Base-by-base conservation (phyloP, 2,329 filamentous ascomycete genomes). In the Ophiocordyceps robertsii region DNA sequence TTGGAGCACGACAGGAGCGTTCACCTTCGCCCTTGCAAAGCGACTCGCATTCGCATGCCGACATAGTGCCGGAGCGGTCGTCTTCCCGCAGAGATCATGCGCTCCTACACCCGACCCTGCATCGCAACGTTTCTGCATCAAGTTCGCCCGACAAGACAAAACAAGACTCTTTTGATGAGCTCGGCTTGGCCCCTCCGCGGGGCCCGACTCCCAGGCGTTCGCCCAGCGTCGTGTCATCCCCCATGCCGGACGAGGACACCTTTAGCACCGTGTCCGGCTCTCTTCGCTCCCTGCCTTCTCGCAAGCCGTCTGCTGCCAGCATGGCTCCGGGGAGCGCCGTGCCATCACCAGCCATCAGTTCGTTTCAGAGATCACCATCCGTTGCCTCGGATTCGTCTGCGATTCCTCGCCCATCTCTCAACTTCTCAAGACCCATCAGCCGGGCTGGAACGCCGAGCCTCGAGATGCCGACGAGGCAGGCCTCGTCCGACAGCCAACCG, bases 381-480 rank as follows among this genome's bases (percentile, higher is more conserved):
- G 73, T 86, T 32, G 80, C 80, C 47, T 96, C 90, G 1, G 86
- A 95, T 47, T 75, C 77, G 40, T 94, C 88, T 2, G 72, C 73
- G 10, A 56, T 88, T 31, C 77, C 81, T 12, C 75, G 82, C 14
- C 84, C 87, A 1, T 78, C 84, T 0, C 90, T 93, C 64, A 96
- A 98, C 62, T 96, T 96, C 60, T 96, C 92, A 1, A 76, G 92
- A 37, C 92, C 92, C 0, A 65, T 94, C 46, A 95, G 90, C 60
- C 73, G 82, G 56, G 75, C 79, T 46, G 78, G 77, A 47, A 79
- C 73, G 12, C 75, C 76, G 14, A 64, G 55, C 37, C 64, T 72
- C 50, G 75, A 82, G n/a, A 59, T 65, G 37, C 77, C 78, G 39
- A 68, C 70, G 10, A 68, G 78, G 31, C 77, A 83, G 55, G 68